Base-by-base conservation (phyloP, 805 yeast genomes). In the Monosporozyma unispora region DNA sequence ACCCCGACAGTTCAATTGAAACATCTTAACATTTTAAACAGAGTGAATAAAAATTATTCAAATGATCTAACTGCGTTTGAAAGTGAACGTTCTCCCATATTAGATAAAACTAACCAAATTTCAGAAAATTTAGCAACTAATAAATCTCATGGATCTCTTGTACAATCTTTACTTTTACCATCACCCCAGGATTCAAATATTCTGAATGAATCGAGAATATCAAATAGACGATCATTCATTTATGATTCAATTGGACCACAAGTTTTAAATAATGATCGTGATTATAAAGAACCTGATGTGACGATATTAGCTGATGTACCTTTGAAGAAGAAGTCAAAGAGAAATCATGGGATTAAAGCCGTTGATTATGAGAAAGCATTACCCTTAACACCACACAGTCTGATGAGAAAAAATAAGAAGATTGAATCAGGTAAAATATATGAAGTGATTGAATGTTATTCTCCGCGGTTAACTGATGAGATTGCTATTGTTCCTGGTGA, bases 391-490 rank as follows among this genome's bases (percentile, higher is more conserved):
- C 49, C 49, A 8, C 45, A 21, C 19, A 9, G 19, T 3, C 18
- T 9, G 10, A 11, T 16, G 19, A 25, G 38, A 14, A n/a, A 25
- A 22, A 5, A 9, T 8, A 12, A 33, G 4, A 16, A 23, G 18
- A 23, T 45, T 14, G 7, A n/a, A n/a, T n/a, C 16, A 4, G 48
- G 48, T 12, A 35, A 38, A 21, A 42, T 55, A 48, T 44, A 45
- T 39, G 18, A 31, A 22, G 74, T 66, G 0, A 44, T 46, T 0
- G 50, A 53, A 18, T 50, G 50, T 2, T 71, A 70, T 47, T 27
- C 46, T 2, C 68, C 72, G 25, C 61, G 55, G 14, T 55, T 72
- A 28, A 57, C 69, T 4, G 75, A 70, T 58, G 76, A 72, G 48
- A 58, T 72, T 10, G 49, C 53, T 12, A 55, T 71, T 5, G 7